Base-by-base conservation (phyloP, 257 asterid genomes). In the Plantago ovata region DNA sequence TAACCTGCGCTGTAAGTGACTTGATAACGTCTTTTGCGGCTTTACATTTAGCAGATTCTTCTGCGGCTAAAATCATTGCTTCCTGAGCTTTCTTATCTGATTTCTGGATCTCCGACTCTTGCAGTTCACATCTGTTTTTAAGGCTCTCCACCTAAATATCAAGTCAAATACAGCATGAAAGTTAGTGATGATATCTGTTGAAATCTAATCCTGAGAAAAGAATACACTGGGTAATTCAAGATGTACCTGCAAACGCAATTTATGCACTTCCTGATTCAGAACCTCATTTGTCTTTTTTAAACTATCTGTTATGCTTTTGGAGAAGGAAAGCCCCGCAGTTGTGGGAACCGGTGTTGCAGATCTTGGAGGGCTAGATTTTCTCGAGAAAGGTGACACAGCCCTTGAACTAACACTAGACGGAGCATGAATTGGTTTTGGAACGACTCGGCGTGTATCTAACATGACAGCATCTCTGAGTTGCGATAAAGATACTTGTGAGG, bases 1-100 rank as follows among this genome's bases (percentile, higher is more conserved):
- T 58, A 42, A 88, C 98, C 96, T 92, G 98, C 4, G 94, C 84
- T 18, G 95, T 79, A 40, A 92, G 97, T 15, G 95, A 85, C 65
- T 85, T 92, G 21, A 88, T 92, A 65, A 89, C 97, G 66, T 88
- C 98, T 72, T 92, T 92, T 51, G 97, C 98, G 61, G 95, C 95
- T 80, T 74, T 86, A 74, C 91, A 84, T 72, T 88, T 92, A 24
- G 89, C 81, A 54, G 97, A 85, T 77, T 92, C 98, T 58, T 92
- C 98, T 11, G 94, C 75, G 58, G 95, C 97, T 62, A 85, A 43
- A 16, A 77, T 65, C 85, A 82, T 69, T 38, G 98, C 94, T 75
- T 86, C 98, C 80, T 88, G 90, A 63, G 93, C 69, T 58, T 82
- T 85, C 68, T 85, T 82, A 2, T 86, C 74, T 45, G 95, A 80